Base-by-base conservation (phyloP, 139 green algal species). In the Pleodorina starrii region DNA sequence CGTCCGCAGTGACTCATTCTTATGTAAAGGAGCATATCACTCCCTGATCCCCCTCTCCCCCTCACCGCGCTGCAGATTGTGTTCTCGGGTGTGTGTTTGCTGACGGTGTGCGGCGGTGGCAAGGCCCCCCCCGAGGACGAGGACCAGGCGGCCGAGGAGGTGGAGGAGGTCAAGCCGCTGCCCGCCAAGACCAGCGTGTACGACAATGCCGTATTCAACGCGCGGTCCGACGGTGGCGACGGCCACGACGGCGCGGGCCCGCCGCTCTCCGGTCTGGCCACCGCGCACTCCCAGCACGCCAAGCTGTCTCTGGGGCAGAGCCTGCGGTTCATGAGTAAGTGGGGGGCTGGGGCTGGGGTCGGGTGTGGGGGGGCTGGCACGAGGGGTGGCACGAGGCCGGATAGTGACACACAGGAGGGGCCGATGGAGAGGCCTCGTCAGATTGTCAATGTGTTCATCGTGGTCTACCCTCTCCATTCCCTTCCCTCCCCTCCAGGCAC, bases 41-140 rank as follows among this genome's bases (percentile, higher is more conserved):
- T n/a, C n/a, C n/a, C n/a, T n/a, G n/a, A n/a, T n/a, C n/a, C n/a
- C n/a, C n/a, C n/a, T n/a, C n/a, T n/a, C 54, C 21, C 9, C 54
- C 54, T 25, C 6, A 21, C 54, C 7, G 5, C 54, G 9, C 54
- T 77, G 85, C 85, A 96, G 94, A 90, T 95, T 38, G 90, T 96
- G 44, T 94, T 96, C 46, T 40, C 81, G 12, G 94, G 94, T 2
- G 93, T 96, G 59, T 95, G 88, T 50, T 78, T 96, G 38, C 86
- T 96, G 25, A 95, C 94, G 25, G 85, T 87, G 21, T 40, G 75
- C 29, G 50, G 51, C 29, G 35, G 46, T 21, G 42, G 27, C 35
- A 76, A 63, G 40, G 1, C 14, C 14, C 72, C 51, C 3, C 60
- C 89, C 12, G 66, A 54, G 7, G 69, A 57, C 16, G 66, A 51